Evolutionary conservation across 139 green algal genomes (phyloP), one percentile per base, ranked within the genome.

Genomic region (Coccomyxa sp.): DNA sequence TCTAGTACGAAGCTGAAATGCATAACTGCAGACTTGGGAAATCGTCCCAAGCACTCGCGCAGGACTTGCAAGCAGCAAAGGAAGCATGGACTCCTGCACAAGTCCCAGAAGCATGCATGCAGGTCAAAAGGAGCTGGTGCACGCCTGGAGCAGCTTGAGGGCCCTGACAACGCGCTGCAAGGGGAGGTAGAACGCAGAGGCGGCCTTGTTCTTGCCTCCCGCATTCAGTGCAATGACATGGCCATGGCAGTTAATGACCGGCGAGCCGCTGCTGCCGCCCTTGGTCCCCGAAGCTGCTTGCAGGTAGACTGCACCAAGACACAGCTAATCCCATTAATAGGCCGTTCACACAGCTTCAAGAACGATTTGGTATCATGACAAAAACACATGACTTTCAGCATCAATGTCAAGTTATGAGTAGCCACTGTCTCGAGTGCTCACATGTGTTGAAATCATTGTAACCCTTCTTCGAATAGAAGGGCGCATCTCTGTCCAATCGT

Each of bases 361-460:
- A 51, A 51, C 3, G 38, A 51, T 51, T 51, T 51, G 38, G 38
- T 11, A 51, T 4, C 15, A 58, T 25, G 27, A 18, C n/a, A 38
- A 16, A 58, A 79, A 38, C 10, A 58, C 30, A 51, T 51, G 38
- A 51, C 38, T 51, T 51, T 51, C 38, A 7, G 38, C 38, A 51
- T 51, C 38, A 51, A 51, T 51, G 38, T 51, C 38, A 7, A 51
- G 38, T 51, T 51, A 3, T 7, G 7, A 51, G 38, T 3, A 51
- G 38, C 38, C 38, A 51, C 38, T 51, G 38, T 51, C 38, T 51
- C 13, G 77, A 0, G 58, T 16, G 9, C 87, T 58, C 71, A 88
- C 85, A 97, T 45, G 95, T 98, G 88, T 98, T 98, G 90, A 98
- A 98, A 87, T 98, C 95, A 81, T 97, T 98, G 90, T 95, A 98